These are phyloP conservation scores for Potentilla sterilis DNA, from an alignment of 306 rosid species.

Conservation along the genomic window DNA sequence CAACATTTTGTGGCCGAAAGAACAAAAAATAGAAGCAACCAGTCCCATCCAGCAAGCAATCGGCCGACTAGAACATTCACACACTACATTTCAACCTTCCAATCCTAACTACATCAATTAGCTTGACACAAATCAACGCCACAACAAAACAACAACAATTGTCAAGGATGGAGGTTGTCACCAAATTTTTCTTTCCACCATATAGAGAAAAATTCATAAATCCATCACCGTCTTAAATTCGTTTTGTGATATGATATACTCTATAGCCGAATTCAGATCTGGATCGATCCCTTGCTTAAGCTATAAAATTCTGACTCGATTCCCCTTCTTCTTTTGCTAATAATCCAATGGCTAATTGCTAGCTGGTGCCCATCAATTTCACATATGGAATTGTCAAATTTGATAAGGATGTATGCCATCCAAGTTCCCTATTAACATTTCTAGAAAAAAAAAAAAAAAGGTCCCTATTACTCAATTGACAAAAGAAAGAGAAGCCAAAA, in stretches of 20 bases:
- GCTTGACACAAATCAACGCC: neutral
- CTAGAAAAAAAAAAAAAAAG: no score
- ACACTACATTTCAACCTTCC: neutral
- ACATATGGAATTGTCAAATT: neutral
- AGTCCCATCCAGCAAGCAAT: neutral
- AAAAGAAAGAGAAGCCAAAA: neutral
- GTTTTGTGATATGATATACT: neutral
- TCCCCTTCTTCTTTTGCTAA: neutral
- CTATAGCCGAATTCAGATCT: neutral
- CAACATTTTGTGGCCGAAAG: neutral
- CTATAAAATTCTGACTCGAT: neutral
- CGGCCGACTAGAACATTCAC: neutral
- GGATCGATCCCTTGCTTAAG: neutral
- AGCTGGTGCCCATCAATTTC: constrained; percentile 7
- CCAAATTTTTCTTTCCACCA: neutral
- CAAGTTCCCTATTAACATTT: neutral
- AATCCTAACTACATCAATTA: neutral
- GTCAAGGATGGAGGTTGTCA: neutral
- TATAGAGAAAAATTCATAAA: neutral
- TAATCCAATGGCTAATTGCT: neutral
- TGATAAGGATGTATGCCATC: neutral
- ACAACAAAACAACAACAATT: neutral
- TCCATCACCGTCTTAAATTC: neutral
- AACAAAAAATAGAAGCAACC: neutral
- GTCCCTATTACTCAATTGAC: neutral